These are phyloP conservation scores for Penicillium maclennaniae DNA, from an alignment of 495 filamentous ascomycete species.

Conservation along the genomic window DNA sequence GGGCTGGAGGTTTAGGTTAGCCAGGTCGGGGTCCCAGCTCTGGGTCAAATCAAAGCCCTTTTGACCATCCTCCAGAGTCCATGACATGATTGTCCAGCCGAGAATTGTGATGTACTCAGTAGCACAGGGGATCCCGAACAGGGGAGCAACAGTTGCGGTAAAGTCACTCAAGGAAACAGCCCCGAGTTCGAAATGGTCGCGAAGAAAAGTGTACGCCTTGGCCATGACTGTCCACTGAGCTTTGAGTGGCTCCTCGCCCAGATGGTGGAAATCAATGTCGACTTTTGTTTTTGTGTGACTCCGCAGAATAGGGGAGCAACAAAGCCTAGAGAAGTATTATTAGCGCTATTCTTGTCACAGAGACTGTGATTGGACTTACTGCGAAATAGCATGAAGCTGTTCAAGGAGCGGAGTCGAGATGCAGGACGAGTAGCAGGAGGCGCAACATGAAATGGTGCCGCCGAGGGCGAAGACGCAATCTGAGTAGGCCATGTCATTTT, in stretches of 20 bases:
- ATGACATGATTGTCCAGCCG: slow-evolving; percentile 7
- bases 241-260: slow-evolving; percentile 45
- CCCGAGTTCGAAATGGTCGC: slow-evolving; percentile 39
- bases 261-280: slow-evolving; percentile 34
- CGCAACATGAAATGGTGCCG: neutral
- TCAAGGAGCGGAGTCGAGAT: slow-evolving; percentile 27
- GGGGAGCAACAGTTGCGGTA: neutral
- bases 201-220: slow-evolving; percentile 43
- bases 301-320: slow-evolving; percentile 36
- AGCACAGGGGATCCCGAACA: slow-evolving; percentile 30
- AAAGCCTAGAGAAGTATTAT: slow-evolving; percentile 29
- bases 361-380: slow-evolving; percentile 28
- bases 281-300: slow-evolving; percentile 42
- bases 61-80: slow-evolving; percentile 9
- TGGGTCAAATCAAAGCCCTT: neutral
- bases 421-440: neutral
- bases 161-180: slow-evolving; percentile 9
- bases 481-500: too few relatives aligned
- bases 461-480: too few relatives aligned
- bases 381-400: slow-evolving; percentile 47
- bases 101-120: slow-evolving; percentile 31
- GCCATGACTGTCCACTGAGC: slow-evolving; percentile 47
- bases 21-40: neutral
- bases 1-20: neutral
- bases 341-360: slow-evolving; percentile 2